Evolutionary conservation across 2,329 filamentous ascomycete species (phyloP).

Genomic region (Fusarium incarnatum): DNA sequence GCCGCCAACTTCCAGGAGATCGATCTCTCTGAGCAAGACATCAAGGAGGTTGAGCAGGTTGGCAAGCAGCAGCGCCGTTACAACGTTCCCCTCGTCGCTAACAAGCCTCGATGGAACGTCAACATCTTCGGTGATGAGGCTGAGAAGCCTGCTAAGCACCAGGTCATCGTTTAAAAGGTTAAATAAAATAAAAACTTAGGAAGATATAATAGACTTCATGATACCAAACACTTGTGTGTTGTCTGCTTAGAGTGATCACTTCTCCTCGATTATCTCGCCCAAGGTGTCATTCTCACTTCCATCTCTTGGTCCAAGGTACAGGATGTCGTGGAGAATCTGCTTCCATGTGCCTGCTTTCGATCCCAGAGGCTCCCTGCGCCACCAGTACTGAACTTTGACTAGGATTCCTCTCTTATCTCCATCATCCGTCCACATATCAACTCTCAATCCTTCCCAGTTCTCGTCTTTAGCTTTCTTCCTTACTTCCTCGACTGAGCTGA

Average conservation of each 20-base stretch:
- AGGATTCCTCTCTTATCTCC: background rate
- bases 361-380: background rate
- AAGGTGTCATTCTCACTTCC: background rate
- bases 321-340: constrained; percentile 14
- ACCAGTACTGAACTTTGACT: constrained; percentile 24
- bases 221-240: background rate
- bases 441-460: constrained; percentile 4
- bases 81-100: constrained; percentile 15
- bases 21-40: constrained; percentile 62
- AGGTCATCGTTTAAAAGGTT: background rate
- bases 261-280: background rate
- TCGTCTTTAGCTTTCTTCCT: background rate
- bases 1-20: constrained; percentile 74
- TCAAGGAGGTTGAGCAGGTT: constrained; percentile 7
- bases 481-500: background rate
- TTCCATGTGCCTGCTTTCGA: background rate
- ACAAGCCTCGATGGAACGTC: constrained; percentile 19
- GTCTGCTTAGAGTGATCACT: background rate
- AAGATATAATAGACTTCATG: background rate
- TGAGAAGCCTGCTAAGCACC: constrained; percentile 14
- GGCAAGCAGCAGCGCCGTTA: constrained; percentile 25
- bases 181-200: background rate
- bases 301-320: constrained; percentile 2
- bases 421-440: constrained; percentile 23
- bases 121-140: constrained; percentile 10